Percentiles rank a stretch among this genome's conserved stretches.
Evolutionary conservation across 129 eudicot genomes (phyloP).

Genomic region (Tagetes patula): DNA sequence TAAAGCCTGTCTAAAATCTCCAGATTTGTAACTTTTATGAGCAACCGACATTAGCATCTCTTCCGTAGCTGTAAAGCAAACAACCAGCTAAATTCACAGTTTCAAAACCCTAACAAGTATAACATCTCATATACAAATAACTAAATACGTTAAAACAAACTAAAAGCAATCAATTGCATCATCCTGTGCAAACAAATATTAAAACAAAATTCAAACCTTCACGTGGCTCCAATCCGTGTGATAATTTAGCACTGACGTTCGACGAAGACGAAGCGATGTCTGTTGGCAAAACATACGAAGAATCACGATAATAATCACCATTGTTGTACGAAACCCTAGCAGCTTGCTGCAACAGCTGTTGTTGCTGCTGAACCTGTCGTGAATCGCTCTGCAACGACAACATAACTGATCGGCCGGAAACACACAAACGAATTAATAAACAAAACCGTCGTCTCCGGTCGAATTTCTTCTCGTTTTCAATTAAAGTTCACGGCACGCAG

Average conservation of each 20-base stretch:
- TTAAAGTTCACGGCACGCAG: constrained; percentile 31
- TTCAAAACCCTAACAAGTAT: constrained; percentile 15
- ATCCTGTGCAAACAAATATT: constrained; percentile 1
- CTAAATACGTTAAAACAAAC: neutral
- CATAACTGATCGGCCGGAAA: constrained; percentile 33
- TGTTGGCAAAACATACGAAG: constrained; percentile 35
- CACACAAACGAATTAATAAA: neutral
- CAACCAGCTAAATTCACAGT: constrained; percentile 1
- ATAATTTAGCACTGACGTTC: constrained; percentile 4
- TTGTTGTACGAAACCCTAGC: constrained; percentile 59
- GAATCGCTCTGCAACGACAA: constrained; percentile 67
- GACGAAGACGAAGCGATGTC: constrained; percentile 26
- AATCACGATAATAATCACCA: constrained; percentile 51
- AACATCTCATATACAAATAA: constrained; percentile 16
- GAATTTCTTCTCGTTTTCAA: constrained; percentile 1
- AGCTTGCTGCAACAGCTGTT: constrained; percentile 30
- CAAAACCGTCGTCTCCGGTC: constrained; percentile 16
- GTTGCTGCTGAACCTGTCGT: constrained; percentile 51
- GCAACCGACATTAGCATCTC: constrained; percentile 69
- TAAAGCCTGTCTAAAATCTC: constrained; percentile 85
- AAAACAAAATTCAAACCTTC: constrained; percentile 41
- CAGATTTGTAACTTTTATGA: constrained; percentile 85
- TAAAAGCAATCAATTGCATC: neutral
- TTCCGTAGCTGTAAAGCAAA: constrained; percentile 50
- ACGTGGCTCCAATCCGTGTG: constrained; percentile 39